These are phyloP conservation scores for Linnemannia exigua DNA, from an alignment of 192 early-diverging fungal genomes.

Conservation along the genomic window DNA sequence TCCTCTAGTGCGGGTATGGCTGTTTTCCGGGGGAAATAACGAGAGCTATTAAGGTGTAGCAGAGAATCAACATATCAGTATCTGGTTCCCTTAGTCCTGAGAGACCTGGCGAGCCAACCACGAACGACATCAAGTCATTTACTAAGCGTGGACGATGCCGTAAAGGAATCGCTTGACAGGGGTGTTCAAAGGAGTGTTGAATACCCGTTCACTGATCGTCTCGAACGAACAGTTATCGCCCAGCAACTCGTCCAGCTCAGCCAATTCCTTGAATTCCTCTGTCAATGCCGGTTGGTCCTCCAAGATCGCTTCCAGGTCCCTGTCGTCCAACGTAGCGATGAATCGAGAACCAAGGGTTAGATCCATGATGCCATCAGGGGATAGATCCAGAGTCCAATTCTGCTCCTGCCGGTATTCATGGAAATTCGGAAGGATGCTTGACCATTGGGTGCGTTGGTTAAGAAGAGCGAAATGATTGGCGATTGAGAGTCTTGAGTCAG, in stretches of 20 bases:
- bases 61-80: background rate
- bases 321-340: background rate
- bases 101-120: background rate
- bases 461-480: slow-evolving; percentile 10
- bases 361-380: slow-evolving; percentile 23
- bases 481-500: background rate
- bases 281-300: slow-evolving; percentile 4
- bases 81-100: background rate
- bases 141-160: slow-evolving; percentile 20
- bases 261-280: background rate
- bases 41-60: background rate
- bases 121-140: background rate
- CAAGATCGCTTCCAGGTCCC: background rate
- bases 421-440: background rate
- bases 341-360: slow-evolving; percentile 12
- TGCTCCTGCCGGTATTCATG: background rate
- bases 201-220: slow-evolving; percentile 9
- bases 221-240: slow-evolving; percentile 13
- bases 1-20: slow-evolving; percentile 14
- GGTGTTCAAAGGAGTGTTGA: slow-evolving; percentile 8
- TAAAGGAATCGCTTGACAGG: slow-evolving; percentile 18
- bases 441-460: slow-evolving; percentile 13
- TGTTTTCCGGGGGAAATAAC: slow-evolving; percentile 8
- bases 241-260: background rate
- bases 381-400: slow-evolving; percentile 10